These are phyloP conservation scores for Crithidia sp. DNA, from an alignment of 208 protist genomes.

Conservation along the genomic window DNA sequence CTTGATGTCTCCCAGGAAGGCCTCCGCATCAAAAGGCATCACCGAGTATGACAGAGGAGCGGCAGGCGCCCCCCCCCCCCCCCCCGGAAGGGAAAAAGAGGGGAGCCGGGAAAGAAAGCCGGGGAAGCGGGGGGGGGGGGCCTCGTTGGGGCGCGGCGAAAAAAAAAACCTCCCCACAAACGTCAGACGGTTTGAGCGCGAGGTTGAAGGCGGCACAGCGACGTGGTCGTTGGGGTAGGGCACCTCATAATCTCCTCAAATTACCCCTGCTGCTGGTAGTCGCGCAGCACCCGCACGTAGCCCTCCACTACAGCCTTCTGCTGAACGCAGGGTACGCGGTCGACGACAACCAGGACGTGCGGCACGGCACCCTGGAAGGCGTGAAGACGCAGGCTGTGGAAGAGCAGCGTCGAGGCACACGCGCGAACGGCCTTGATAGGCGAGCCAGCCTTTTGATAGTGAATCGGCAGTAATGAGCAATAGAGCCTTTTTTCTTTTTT, in stretches of 20 bases:
- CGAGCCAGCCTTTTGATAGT: constrained; percentile 7
- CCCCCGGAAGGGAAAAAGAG: no score
- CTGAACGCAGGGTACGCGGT: constrained; percentile 60
- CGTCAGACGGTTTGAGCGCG: no score
- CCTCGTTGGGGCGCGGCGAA: no score
- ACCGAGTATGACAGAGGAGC: constrained; percentile 71
- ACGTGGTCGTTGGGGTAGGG: constrained; percentile 17
- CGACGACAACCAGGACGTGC: constrained; percentile 82
- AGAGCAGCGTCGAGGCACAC: constrained; percentile 77
- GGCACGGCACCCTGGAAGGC: constrained; percentile 72
- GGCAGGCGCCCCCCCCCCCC: no score
- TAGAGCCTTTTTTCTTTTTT: neutral
- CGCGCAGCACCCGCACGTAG: constrained; percentile 69
- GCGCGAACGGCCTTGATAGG: constrained; percentile 55
- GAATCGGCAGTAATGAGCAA: neutral
- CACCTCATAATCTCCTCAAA: no score
- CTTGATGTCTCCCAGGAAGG: constrained; percentile 66
- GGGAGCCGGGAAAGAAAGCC: no score
- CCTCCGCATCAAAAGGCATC: constrained; percentile 54
- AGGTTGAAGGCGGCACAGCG: no score
- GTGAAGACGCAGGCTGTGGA: constrained; percentile 69
- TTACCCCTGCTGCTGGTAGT: constrained; percentile 56
- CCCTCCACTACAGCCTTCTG: constrained; percentile 81
- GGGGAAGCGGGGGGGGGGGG: no score
- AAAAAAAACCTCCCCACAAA: no score